Base-by-base conservation (phyloP, 2,329 filamentous ascomycete genomes). In the Stylonectria norvegica region DNA sequence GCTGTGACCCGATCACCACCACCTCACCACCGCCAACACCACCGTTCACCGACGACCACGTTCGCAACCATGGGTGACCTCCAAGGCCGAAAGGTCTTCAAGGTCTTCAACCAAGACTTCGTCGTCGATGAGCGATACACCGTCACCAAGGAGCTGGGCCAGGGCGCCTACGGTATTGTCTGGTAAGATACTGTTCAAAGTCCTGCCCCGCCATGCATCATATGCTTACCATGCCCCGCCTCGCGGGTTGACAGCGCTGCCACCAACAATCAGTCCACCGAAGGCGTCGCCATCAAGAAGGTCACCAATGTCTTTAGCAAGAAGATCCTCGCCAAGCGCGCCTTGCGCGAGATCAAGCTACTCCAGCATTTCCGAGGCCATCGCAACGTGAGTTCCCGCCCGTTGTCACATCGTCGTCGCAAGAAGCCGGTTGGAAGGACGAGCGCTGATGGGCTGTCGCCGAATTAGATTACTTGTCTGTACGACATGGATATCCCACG, bases 241-340 rank as follows among this genome's bases (percentile, higher is more conserved):
- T 55, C 34, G 44, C 45, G 40, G 44, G 34, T 35, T 34, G 39
- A 23, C 64, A 95, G 90, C 68, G 91, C 93, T 45, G 93, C 93
- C 40, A 87, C 89, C 53, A 96, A 97, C 75, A 84, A 82, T 63
- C 82, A 89, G 66, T 94, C 86, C 20, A 85, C 82, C 60, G 93
- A 98, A 65, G 90, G 91, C 28, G 90, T 98, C 49, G 93, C 93
- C 59, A 93, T 98, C 76, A 98, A 98, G 72, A 98, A 98, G 72
- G 89, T 98, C 65, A 98, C 93, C 73, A 98, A 98, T 86, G 91
- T 98, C 59, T 98, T 98, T 71, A 96, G 89, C 79, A 98, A 98
- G 75, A 97, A 97, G 81, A 98, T 98, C 57, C 78, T 98, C 54
- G 93, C 93, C 59, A 98, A 98, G 82, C 87, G 93, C 62, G 93